phyloP scores from a whole-genome alignment of 2,329 filamentous ascomycete genomes.

The Pyrenophora graminea region DNA sequence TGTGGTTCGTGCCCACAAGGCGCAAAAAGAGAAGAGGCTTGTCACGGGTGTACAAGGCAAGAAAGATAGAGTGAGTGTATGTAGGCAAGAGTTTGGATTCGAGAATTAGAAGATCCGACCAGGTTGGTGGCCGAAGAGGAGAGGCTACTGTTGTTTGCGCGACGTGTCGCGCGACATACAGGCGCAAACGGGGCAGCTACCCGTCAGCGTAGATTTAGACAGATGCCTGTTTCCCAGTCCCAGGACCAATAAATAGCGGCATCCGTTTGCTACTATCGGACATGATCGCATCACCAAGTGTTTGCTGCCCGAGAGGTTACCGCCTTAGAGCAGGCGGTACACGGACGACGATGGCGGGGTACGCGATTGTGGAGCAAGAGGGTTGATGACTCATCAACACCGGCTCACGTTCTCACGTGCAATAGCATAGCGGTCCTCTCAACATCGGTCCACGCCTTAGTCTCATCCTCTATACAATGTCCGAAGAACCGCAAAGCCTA shows the following conservation, averaged over 20 bases:
- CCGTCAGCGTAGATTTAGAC: slow-evolving; percentile 3
- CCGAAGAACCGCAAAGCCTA: slow-evolving; percentile 59
- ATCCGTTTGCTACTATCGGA: background rate
- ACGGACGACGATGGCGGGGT: slow-evolving; percentile 18
- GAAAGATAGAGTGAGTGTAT: background rate
- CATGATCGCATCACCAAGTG: background rate
- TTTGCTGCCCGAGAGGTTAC: background rate
- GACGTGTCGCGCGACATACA: slow-evolving; percentile 3
- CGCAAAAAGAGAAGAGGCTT: background rate
- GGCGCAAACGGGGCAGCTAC: slow-evolving; percentile 23
- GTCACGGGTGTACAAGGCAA: background rate
- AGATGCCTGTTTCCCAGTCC: background rate
- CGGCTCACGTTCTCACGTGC: slow-evolving; percentile 33
- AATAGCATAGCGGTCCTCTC: slow-evolving; percentile 5
- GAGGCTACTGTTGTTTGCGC: slow-evolving; percentile 14
- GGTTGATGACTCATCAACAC: slow-evolving; percentile 26
- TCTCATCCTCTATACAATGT: slow-evolving; percentile 18
- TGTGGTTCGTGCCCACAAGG: background rate
- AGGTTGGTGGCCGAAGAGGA: slow-evolving; percentile 7
- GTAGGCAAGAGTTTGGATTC: background rate
- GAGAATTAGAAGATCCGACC: background rate
- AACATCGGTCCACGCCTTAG: slow-evolving; percentile 1
- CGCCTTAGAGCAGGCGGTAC: slow-evolving; percentile 6
- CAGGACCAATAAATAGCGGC: background rate
- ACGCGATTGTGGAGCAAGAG: slow-evolving; percentile 18